phyloP scores from a whole-genome alignment of 208 protist species.

The Acanthamoeba polyphaga region DNA sequence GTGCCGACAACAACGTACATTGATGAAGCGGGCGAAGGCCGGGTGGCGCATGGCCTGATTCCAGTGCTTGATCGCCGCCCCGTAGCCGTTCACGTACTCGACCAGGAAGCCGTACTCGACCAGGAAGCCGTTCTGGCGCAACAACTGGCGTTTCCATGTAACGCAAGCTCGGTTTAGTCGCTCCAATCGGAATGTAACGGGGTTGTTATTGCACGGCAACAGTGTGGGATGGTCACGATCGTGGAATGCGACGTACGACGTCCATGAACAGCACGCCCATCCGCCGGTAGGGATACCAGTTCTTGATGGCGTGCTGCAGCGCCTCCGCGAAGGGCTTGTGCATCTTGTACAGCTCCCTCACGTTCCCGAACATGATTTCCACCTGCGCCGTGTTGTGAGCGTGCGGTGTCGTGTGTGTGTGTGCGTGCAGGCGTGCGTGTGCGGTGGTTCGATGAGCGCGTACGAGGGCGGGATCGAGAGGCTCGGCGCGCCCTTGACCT shows the following conservation, averaged over 20 bases:
- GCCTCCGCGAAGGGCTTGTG: background rate
- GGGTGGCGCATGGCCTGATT: constrained; percentile 22
- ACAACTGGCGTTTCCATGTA: background rate
- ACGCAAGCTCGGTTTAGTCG: too few relatives aligned
- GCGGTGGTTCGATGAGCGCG: background rate
- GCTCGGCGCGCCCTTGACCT: background rate
- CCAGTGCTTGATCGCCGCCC: constrained; percentile 15
- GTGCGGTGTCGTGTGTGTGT: too few relatives aligned
- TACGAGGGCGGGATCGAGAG: background rate
- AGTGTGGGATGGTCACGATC: too few relatives aligned
- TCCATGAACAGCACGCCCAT: background rate
- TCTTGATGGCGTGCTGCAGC: constrained; percentile 17
- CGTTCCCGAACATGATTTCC: background rate
- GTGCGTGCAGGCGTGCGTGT: background rate
- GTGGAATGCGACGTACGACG: background rate
- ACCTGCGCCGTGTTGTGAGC: background rate
- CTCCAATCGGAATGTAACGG: too few relatives aligned
- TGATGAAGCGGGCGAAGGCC: constrained; percentile 17
- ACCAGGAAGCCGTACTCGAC: background rate
- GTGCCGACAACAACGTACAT: background rate
- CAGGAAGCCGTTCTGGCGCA: constrained; percentile 15
- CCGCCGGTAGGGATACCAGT: background rate
- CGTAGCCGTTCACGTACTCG: constrained; percentile 25
- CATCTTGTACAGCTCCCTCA: constrained; percentile 7
- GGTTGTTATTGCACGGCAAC: too few relatives aligned